A percentile compares a stretch with the other conserved stretches of the same genome.
Evolutionary conservation across 192 early-diverging fungal species (phyloP).

Genomic region (Podila verticillata): DNA sequence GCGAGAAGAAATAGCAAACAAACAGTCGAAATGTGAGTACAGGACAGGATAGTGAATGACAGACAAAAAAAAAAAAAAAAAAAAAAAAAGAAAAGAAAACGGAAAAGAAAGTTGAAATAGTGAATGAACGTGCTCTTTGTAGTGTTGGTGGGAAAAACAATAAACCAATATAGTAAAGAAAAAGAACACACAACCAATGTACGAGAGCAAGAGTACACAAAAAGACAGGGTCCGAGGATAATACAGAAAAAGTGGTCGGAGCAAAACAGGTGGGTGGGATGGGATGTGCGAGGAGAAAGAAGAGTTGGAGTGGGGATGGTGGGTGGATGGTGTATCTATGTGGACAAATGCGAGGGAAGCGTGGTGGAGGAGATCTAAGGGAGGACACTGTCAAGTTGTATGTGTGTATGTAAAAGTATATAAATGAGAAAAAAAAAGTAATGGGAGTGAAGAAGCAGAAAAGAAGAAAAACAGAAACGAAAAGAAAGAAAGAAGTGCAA

Average conservation of each 20-base stretch:
- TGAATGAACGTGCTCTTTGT: neutral
- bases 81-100: neutral
- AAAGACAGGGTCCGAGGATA: no score
- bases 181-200: no score
- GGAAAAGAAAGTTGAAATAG: neutral
- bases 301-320: no score
- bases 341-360: neutral
- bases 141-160: neutral
- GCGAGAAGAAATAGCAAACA: no score
- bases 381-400: neutral
- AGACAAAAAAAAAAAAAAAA: neutral
- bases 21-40: neutral
- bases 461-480: neutral
- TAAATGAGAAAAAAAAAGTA: neutral
- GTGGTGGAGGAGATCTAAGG: neutral
- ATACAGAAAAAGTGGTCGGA: no score
- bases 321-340: no score
- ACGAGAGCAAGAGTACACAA: no score
- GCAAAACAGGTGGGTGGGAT: no score
- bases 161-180: no score
- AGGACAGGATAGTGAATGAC: neutral
- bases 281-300: no score
- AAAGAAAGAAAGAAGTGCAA: neutral
- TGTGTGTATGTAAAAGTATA: neutral
- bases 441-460: neutral